These are phyloP conservation scores for Microdochium trichocladiopsis DNA, from an alignment of 2,329 filamentous ascomycete genomes.

Conservation along the genomic window DNA sequence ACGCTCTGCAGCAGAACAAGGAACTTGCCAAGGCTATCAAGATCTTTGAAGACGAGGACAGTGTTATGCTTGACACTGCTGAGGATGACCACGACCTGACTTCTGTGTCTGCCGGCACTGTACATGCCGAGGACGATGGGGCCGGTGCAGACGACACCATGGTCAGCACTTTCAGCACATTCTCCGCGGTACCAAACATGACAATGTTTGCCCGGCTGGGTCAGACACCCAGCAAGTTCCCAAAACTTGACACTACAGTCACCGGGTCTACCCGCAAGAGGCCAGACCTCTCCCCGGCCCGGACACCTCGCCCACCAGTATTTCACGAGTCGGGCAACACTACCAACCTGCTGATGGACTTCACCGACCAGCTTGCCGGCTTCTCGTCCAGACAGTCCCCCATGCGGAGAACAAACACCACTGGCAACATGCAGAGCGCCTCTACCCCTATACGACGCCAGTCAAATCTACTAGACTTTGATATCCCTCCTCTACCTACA, in stretches of 20 bases:
- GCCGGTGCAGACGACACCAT: constrained; percentile 60
- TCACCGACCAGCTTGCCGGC: constrained; percentile 62
- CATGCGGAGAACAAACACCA: constrained; percentile 15
- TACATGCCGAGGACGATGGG: constrained; percentile 22
- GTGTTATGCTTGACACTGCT: constrained; percentile 22
- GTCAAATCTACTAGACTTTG: constrained; percentile 76
- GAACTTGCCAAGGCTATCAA: constrained; percentile 52
- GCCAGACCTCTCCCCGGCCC: constrained; percentile 21
- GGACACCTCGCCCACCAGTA: constrained; percentile 25
- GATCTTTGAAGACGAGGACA: constrained; percentile 51
- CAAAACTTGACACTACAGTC: constrained; percentile 26
- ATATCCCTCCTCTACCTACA: constrained; percentile 88
- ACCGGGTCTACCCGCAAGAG: constrained; percentile 17
- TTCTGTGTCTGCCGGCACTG: constrained; percentile 2
- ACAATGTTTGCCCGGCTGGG: constrained; percentile 73
- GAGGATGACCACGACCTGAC: constrained; percentile 20
- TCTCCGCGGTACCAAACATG: constrained; percentile 84
- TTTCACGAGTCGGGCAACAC: constrained; percentile 47
- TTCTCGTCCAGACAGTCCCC: constrained; percentile 32
- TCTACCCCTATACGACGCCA: constrained; percentile 47
- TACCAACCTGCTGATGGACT: constrained; percentile 77
- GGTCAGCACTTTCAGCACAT: constrained; percentile 80
- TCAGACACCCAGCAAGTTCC: constrained; percentile 53
- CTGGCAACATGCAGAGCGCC: constrained; percentile 9
- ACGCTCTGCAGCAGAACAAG: constrained; percentile 46